Evolutionary conservation across 2,329 filamentous ascomycete genomes (phyloP), one percentile per base, ranked within the genome.

Genomic region (Cytospora piceicola): DNA sequence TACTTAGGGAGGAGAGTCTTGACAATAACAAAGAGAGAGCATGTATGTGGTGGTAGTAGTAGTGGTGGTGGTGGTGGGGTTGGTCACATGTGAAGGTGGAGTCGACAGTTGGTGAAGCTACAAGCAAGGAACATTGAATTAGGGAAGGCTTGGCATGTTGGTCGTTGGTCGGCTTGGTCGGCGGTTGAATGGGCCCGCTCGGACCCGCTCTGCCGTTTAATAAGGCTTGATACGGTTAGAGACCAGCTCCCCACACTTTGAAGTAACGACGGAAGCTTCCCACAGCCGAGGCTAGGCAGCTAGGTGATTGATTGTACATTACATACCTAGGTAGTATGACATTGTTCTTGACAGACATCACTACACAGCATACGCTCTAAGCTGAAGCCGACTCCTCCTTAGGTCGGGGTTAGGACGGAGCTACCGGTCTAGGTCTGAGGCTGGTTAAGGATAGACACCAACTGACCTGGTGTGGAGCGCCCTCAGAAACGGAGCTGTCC

Each of bases 121-220:
- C 15, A 2, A 8, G 14, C 12, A 4, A 14, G 3, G 12, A 9
- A n/a, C n/a, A n/a, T n/a, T n/a, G n/a, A 14, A 11, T 17, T 42
- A 42, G 20, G 39, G 1, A n/a, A n/a, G 36, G 4, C 36, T 14
- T 17, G n/a, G n/a, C n/a, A 14, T 9, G 5, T n/a, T n/a, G n/a
- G n/a, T n/a, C 4, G n/a, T 49, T 49, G 46, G n/a, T 24, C 46
- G n/a, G 9, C 8, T 49, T 36, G 60, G 53, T 63, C 60, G 52
- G 39, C 39, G 29, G 36, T 36, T 51, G 60, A 53, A 57, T n/a
- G 39, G 53, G n/a, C 53, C 60, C 60, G 30, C 30, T 32, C 17
- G 20, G 36, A 49, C 49, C 55, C n/a, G 14, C 27, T 24, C 39
- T 27, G 36, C 27, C 17, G 12, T 6, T 56, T 17, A 24, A 42